Conservation (phyloP, 2,329 filamentous ascomycete genomes). For the Fusarium cyanostomum region DNA sequence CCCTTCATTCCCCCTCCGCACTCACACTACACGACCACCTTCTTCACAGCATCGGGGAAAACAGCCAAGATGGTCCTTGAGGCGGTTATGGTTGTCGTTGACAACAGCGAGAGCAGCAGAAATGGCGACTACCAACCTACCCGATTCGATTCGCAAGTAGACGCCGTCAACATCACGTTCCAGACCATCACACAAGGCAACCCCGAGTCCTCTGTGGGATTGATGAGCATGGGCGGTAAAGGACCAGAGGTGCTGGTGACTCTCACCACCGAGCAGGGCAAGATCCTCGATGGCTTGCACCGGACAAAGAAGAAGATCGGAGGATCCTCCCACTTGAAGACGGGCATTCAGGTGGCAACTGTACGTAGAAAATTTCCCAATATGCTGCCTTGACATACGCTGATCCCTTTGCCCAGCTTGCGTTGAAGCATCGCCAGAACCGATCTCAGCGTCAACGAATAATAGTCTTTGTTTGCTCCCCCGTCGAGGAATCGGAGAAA, state of each 20-base stretch:
- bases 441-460: constrained; percentile 96
- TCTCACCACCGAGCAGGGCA: constrained; percentile 94
- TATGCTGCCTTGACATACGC: neutral
- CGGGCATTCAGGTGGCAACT: constrained; percentile 92
- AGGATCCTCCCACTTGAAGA: constrained; percentile 87
- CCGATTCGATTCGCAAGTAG: constrained; percentile 94
- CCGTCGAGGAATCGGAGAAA: constrained; percentile 89
- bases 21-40: neutral
- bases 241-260: constrained; percentile 98
- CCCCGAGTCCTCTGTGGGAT: constrained; percentile 93
- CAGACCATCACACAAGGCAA: constrained; percentile 95
- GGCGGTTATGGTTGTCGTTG: constrained; percentile 99
- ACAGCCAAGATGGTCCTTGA: constrained; percentile 90
- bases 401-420: constrained; percentile 69
- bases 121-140: constrained; percentile 95
- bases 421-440: constrained; percentile 97
- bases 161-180: constrained; percentile 95
- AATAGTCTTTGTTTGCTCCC: constrained; percentile 95
- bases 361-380: constrained; percentile 63
- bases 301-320: constrained; percentile 91
- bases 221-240: constrained; percentile 99
- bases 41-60: constrained; percentile 24
- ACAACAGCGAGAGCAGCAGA: constrained; percentile 98
- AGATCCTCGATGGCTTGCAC: constrained; percentile 91
- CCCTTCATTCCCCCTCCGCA: constrained; percentile 6